Evolutionary conservation across 148 eudicot species (phyloP), one percentile per base, ranked within the genome.

Genomic region (Agrostemma githago): DNA sequence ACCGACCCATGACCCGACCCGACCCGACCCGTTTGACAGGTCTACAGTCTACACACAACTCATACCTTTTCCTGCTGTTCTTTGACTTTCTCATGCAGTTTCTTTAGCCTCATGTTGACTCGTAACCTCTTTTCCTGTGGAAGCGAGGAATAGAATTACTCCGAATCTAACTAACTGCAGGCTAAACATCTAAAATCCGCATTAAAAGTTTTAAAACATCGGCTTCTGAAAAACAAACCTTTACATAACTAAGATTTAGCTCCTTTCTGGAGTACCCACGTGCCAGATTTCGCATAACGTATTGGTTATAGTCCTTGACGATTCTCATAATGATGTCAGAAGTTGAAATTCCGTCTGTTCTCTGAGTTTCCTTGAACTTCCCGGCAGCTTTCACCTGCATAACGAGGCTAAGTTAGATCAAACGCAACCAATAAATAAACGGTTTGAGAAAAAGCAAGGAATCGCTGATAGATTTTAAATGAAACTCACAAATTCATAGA

Each of bases 311-410:
- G 78, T 89, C 94, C 73, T 89, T 89, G 4, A 89, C 85, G 41
- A 89, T 89, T 66, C 91, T 89, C 94, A 89, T 89, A 62, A 89
- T 86, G 40, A 89, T 83, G 70, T 89, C 94, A 12, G 94, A 89
- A 8, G 94, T 89, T 66, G 94, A 89, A 70, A 89, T 89, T 26
- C 94, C 94, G 46, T 88, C 91, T 17, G 94, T 89, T 14, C 94
- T 79, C 71, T 86, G 74, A n/a, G 91, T 89, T 77, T 89, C 94
- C 82, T 86, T 88, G 68, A 89, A 89, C 73, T 76, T 87, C 15
- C 94, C 94, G 8, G 83, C 82, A 15, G 88, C 74, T 81, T 88
- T 88, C 21, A 86, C 89, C 92, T 88, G 70, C 80, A 74, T 9
- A 69, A 43, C 26, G 64, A 34, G 21, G 37, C 19, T 46, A 15